Conservation (phyloP, 176 grass and related monocot species). For the Triticum dicoccoides region DNA sequence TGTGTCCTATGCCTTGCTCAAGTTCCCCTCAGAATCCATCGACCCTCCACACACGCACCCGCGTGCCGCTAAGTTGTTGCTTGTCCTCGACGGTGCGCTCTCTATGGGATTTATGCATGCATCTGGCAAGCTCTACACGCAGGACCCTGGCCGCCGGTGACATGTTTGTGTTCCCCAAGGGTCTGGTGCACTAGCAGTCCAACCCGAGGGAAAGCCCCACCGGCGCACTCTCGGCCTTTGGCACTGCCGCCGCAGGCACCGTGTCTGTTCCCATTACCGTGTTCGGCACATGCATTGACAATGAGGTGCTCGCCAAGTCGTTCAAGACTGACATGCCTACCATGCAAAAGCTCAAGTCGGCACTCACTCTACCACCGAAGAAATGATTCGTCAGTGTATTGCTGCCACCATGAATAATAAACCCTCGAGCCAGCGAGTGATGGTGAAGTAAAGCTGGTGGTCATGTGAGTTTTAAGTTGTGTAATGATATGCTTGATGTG, state of each 20-base stretch:
- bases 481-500: too few species aligned
- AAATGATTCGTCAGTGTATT: background rate
- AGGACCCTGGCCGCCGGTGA: slow-evolving; percentile 24
- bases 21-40: slow-evolving; percentile 27
- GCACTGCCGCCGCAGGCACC: slow-evolving; percentile 6
- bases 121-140: slow-evolving; percentile 8
- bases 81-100: slow-evolving; percentile 36
- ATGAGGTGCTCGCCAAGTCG: slow-evolving; percentile 20
- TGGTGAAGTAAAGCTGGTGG: too few species aligned
- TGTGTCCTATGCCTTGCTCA: slow-evolving; percentile 30
- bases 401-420: background rate
- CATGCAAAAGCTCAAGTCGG: slow-evolving; percentile 13
- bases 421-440: too few species aligned
- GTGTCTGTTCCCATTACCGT: slow-evolving; percentile 9
- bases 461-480: too few species aligned
- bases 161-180: slow-evolving; percentile 47
- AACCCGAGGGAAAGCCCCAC: background rate
- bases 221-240: slow-evolving; percentile 18
- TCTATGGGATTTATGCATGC: slow-evolving; percentile 44
- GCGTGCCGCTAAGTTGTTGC: slow-evolving; percentile 38
- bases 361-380: background rate
- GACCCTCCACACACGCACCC: slow-evolving; percentile 54
- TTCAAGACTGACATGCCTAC: slow-evolving; percentile 25
- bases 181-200: slow-evolving; percentile 44
- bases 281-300: slow-evolving; percentile 29